Conservation (phyloP, 2,329 filamentous ascomycete genomes). For the Claviceps quebecensis region DNA sequence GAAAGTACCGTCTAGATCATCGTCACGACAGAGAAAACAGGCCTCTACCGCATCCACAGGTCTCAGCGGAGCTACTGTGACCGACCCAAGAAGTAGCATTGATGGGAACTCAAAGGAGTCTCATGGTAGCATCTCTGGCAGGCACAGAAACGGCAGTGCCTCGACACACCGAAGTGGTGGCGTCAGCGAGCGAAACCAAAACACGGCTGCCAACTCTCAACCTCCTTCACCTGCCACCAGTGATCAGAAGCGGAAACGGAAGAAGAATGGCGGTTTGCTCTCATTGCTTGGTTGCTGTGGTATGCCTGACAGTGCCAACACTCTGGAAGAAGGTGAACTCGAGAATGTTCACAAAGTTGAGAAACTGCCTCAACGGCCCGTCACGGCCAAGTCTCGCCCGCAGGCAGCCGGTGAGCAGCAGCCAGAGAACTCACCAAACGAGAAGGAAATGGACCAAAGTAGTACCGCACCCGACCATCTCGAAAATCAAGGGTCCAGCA, state of each 20-base stretch:
- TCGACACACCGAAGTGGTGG: slow-evolving; percentile 48
- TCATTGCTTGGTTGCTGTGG: slow-evolving; percentile 54
- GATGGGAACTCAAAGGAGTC: slow-evolving; percentile 51
- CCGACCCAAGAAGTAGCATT: slow-evolving; percentile 47
- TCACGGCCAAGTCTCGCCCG: slow-evolving; percentile 39
- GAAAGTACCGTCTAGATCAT: slow-evolving; percentile 47
- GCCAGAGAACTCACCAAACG: slow-evolving; percentile 25
- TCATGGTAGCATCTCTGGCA: slow-evolving; percentile 48
- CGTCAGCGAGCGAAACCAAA: slow-evolving; percentile 35
- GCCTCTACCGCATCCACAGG: slow-evolving; percentile 45
- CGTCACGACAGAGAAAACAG: slow-evolving; percentile 44
- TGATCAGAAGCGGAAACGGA: slow-evolving; percentile 40
- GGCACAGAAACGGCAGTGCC: slow-evolving; percentile 52
- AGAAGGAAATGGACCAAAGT: slow-evolving; percentile 32
- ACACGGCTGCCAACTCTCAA: slow-evolving; percentile 33
- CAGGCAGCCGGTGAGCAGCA: slow-evolving; percentile 38
- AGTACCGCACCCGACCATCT: slow-evolving; percentile 23
- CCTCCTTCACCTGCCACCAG: slow-evolving; percentile 36
- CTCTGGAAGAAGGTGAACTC: slow-evolving; percentile 35
- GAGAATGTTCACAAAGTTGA: slow-evolving; percentile 45
- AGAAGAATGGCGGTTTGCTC: slow-evolving; percentile 39
- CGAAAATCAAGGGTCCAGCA: slow-evolving; percentile 30
- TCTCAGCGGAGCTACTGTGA: slow-evolving; percentile 44
- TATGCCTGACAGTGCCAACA: slow-evolving; percentile 44
- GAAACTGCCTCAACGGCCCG: slow-evolving; percentile 39